Evolutionary conservation across 1,284 basidiomycete genomes (phyloP).

Genomic region (Rhodofomes roseus): DNA sequence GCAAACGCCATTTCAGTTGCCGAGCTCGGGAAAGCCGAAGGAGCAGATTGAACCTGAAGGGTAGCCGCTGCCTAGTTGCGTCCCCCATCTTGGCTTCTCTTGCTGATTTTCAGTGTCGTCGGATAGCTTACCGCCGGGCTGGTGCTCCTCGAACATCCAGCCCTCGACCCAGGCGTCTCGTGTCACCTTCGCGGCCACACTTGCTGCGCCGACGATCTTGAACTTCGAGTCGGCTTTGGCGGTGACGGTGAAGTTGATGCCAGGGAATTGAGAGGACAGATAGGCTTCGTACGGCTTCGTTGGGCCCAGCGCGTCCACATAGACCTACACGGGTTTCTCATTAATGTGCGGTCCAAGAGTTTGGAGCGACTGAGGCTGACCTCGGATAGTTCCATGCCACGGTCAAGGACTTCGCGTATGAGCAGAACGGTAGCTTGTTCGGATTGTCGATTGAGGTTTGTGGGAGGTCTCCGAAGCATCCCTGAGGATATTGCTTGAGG

Average conservation of each 20-base stretch:
- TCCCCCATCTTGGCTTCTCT: constrained; percentile 31
- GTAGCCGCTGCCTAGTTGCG: constrained; percentile 76
- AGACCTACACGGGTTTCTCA: constrained; percentile 60
- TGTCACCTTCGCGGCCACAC: constrained; percentile 96
- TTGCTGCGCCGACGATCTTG: constrained; percentile 96
- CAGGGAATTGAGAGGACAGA: constrained; percentile 77
- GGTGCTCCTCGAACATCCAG: constrained; percentile 75
- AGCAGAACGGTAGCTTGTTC: constrained; percentile 89
- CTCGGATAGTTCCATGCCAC: constrained; percentile 81
- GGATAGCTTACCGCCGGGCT: constrained; percentile 15
- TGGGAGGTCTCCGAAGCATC: constrained; percentile 84
- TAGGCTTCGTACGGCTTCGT: constrained; percentile 83
- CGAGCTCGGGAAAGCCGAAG: not conserved
- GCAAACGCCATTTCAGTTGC: constrained; percentile 7
- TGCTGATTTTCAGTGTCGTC: constrained; percentile 2
- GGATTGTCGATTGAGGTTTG: constrained; percentile 91
- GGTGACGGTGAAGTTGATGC: constrained; percentile 84
- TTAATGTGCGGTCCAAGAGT: no score
- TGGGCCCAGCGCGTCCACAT: constrained; percentile 92
- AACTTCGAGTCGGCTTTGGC: constrained; percentile 94
- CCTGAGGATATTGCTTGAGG: constrained; percentile 90
- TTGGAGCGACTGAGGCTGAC: constrained; percentile 34
- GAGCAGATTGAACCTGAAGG: constrained; percentile 46
- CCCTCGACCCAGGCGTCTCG: constrained; percentile 86
- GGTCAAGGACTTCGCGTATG: constrained; percentile 79